Percentiles rank a stretch among this genome's conserved stretches.
Conservation (phyloP, 176 grass and related monocot species). For the Cenchrus purpureus region DNA sequence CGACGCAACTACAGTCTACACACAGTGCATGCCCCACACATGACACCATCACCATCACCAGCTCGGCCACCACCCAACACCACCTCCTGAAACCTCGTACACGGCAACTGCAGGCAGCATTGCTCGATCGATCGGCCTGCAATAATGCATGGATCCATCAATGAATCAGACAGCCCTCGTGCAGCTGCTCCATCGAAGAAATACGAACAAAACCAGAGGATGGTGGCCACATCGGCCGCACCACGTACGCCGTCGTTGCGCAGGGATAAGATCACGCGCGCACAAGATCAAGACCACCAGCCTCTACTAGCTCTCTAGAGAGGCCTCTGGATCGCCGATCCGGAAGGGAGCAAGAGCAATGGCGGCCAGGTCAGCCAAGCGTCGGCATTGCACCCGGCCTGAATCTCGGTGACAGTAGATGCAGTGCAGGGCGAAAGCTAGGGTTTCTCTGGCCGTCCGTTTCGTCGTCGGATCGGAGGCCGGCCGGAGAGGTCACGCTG, state of each 20-base stretch:
- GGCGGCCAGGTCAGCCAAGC: slow-evolving; percentile 32
- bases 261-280: slow-evolving; percentile 31
- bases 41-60: not conserved
- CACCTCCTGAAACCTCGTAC: slow-evolving; percentile 39
- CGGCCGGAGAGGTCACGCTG: not conserved
- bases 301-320: not conserved
- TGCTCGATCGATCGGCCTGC: not conserved
- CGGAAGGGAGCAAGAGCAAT: not conserved
- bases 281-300: too few species aligned
- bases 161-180: not conserved
- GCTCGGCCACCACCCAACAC: too few species aligned
- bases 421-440: not conserved
- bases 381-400: slow-evolving; percentile 15
- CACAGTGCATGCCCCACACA: not conserved
- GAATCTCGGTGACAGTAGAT: not conserved
- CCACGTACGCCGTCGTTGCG: not conserved
- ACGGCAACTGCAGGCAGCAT: not conserved
- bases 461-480: too few species aligned
- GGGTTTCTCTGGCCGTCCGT: too few species aligned
- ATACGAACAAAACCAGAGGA: not conserved
- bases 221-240: slow-evolving; percentile 40
- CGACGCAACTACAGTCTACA: not conserved
- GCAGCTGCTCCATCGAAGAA: not conserved
- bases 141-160: slow-evolving; percentile 8
- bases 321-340: not conserved